A percentile compares a stretch with the other conserved stretches of the same genome.
Evolutionary conservation across 2,329 filamentous ascomycete species (phyloP).

Genomic region (Xylariaceae sp.): DNA sequence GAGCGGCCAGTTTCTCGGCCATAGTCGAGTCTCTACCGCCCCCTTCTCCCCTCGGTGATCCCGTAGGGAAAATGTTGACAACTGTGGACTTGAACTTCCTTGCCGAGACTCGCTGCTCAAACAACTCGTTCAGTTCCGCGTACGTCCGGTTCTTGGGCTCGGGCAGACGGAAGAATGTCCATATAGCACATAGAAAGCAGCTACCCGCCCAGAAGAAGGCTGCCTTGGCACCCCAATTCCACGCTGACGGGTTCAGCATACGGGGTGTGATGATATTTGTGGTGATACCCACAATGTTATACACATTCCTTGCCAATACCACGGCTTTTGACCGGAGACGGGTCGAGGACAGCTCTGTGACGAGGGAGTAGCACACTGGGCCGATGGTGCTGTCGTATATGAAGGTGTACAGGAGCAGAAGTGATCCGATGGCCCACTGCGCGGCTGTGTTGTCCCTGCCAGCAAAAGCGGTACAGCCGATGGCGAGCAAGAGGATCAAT

Average conservation of each 20-base stretch:
- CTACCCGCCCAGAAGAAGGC: slow-evolving; percentile 23
- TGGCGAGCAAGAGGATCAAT: background rate
- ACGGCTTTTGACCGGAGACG: background rate
- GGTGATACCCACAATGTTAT: slow-evolving; percentile 18
- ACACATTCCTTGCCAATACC: background rate
- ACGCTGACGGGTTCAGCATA: slow-evolving; percentile 27
- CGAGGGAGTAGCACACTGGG: background rate
- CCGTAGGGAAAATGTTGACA: no score
- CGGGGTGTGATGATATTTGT: slow-evolving; percentile 33
- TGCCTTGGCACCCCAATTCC: slow-evolving; percentile 33
- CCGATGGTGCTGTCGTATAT: background rate
- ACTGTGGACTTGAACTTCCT: background rate
- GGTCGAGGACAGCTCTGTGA: background rate
- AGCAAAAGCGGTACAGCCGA: background rate
- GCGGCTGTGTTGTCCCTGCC: background rate
- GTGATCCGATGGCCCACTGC: background rate
- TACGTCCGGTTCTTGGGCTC: slow-evolving; percentile 39
- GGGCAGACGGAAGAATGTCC: slow-evolving; percentile 37
- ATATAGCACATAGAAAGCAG: slow-evolving; percentile 33
- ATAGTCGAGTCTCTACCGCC: no score
- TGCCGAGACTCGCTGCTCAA: slow-evolving; percentile 22
- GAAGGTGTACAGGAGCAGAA: background rate
- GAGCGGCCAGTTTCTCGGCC: no score
- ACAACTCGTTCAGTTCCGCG: slow-evolving; percentile 42
- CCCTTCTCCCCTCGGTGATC: no score